A percentile compares a stretch with the other conserved stretches of the same genome.
phyloP scores from a whole-genome alignment of 352 stramenopile species.

The Pythium brachiatum region DNA sequence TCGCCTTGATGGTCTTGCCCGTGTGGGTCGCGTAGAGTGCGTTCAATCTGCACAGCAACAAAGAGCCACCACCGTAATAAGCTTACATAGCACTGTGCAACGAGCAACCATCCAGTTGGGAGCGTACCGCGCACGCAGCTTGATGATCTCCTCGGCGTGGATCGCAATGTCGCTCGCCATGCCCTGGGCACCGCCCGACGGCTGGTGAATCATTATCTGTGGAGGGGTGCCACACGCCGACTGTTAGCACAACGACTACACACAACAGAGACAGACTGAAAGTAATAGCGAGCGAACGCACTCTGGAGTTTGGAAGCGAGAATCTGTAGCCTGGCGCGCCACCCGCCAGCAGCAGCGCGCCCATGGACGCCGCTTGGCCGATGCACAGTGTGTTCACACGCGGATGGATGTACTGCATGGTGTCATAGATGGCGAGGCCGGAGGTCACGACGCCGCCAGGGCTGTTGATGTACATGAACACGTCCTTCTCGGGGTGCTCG shows the following conservation, averaged over 20 bases:
- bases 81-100: no score
- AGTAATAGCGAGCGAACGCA: conserved; percentile 31
- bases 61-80: conserved; percentile 3
- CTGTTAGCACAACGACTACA: neutral
- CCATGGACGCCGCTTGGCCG: conserved; percentile 96
- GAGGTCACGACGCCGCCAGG: conserved; percentile 96
- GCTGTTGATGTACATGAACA: conserved; percentile 99
- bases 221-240: neutral
- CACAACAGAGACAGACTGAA: neutral
- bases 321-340: conserved; percentile 87
- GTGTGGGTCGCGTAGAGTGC: conserved; percentile 71
- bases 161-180: conserved; percentile 99
- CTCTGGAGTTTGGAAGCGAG: conserved; percentile 92
- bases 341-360: conserved; percentile 92
- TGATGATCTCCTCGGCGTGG: conserved; percentile 98
- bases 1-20: conserved; percentile 65
- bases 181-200: conserved; percentile 93
- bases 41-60: conserved; percentile 52
- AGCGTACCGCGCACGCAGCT: conserved; percentile 64
- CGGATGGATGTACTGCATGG: conserved; percentile 97
- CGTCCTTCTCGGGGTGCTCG: conserved; percentile 96
- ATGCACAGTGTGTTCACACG: conserved; percentile 98
- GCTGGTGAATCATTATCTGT: conserved; percentile 98
- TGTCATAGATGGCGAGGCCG: conserved; percentile 98
- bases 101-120: conserved; percentile 26